These are phyloP conservation scores for Ceriops decandra DNA, from an alignment of 345 rosid genomes.

Conservation along the genomic window DNA sequence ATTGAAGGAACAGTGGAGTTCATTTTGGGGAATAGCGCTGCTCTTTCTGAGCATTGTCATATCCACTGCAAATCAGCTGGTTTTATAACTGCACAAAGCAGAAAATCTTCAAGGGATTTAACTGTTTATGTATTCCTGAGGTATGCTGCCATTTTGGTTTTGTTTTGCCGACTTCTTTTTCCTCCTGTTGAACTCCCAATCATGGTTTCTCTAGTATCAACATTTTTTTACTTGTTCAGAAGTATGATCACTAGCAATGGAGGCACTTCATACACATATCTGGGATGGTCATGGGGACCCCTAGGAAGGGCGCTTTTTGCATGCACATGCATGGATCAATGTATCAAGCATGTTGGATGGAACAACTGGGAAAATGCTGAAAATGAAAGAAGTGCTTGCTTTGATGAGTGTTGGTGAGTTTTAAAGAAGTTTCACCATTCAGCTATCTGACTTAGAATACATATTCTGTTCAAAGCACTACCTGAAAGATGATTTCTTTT, in stretches of 20 bases:
- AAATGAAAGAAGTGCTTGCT: constrained; percentile 93
- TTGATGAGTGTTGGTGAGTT: constrained; percentile 81
- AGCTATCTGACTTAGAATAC: neutral
- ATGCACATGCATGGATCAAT: constrained; percentile 72
- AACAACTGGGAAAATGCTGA: constrained; percentile 83
- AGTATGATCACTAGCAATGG: constrained; percentile 91
- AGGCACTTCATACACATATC: constrained; percentile 49
- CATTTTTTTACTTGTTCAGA: constrained; percentile 34
- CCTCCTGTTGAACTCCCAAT: neutral
- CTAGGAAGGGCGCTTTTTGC: constrained; percentile 88
- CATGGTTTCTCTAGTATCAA: neutral
- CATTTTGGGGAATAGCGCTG: too few species aligned
- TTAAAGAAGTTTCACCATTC: neutral
- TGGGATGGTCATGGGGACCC: constrained; percentile 96
- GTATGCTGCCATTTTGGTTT: constrained; percentile 28
- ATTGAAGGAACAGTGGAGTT: too few species aligned
- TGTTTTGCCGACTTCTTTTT: neutral
- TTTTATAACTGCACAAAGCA: too few species aligned
- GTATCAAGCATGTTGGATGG: constrained; percentile 71
- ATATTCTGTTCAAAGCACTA: neutral
- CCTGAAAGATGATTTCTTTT: neutral
- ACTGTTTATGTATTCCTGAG: constrained; percentile 92
- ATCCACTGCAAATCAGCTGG: too few species aligned
- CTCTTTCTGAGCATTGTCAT: too few species aligned
- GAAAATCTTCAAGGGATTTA: constrained; percentile 47